These are phyloP conservation scores for Hanseniaspora sp. DNA, from an alignment of 1,139 yeast genomes.

Conservation along the genomic window DNA sequence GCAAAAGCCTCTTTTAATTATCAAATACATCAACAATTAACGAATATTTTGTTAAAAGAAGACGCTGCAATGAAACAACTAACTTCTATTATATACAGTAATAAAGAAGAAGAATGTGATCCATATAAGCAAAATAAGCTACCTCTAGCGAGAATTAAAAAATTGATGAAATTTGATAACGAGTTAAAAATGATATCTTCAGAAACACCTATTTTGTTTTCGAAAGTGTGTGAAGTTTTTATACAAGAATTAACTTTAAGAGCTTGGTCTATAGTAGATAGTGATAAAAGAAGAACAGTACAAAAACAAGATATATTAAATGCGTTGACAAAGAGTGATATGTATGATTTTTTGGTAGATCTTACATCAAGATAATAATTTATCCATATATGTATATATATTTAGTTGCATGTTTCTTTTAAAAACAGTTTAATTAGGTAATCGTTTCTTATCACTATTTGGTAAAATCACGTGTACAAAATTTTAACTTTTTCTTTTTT, in stretches of 20 bases:
- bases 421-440: too few species aligned
- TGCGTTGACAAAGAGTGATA: conserved; percentile 85
- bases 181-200: conserved; percentile 96
- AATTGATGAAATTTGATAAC: conserved; percentile 94
- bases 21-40: conserved; percentile 1
- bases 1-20: not conserved
- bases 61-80: conserved; percentile 4
- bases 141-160: conserved; percentile 85
- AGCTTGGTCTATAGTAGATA: conserved; percentile 98
- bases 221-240: conserved; percentile 94
- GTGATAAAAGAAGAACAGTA: conserved; percentile 81
- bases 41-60: conserved; percentile 1
- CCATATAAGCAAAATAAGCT: conserved; percentile 88
- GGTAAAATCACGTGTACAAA: too few species aligned
- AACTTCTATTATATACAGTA: not conserved
- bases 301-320: conserved; percentile 93
- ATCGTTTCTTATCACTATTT: too few species aligned
- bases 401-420: too few species aligned
- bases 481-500: too few species aligned
- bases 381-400: conserved; percentile 10
- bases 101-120: conserved; percentile 42
- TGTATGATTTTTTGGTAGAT: conserved; percentile 93
- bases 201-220: conserved; percentile 92
- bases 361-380: conserved; percentile 23
- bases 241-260: conserved; percentile 95